Percentiles rank a stretch among this genome's conserved stretches.
phyloP scores from a whole-genome alignment of 305 asterid species.

The Fraxinus sp. region DNA sequence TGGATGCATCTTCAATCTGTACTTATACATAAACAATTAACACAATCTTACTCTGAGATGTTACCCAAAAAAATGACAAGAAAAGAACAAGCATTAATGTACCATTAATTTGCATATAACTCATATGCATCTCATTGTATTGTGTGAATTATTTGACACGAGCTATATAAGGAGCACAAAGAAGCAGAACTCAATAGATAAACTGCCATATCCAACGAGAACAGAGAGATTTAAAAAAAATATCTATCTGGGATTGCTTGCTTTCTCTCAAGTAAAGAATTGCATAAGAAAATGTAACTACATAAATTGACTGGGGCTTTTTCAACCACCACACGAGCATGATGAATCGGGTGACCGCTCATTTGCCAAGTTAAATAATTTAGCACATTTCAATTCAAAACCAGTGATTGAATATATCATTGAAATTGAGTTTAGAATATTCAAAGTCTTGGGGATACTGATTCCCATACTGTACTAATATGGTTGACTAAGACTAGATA shows the following conservation, averaged over 20 bases:
- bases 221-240: background rate
- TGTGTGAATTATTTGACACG: background rate
- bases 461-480: background rate
- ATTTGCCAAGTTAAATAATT: background rate
- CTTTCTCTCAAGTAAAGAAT: background rate
- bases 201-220: background rate
- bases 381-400: background rate
- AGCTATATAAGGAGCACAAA: background rate
- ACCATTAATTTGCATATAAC: slow-evolving; percentile 31
- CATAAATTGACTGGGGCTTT: background rate
- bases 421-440: background rate
- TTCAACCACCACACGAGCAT: background rate
- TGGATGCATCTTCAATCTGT: slow-evolving; percentile 76
- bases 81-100: slow-evolving; percentile 8
- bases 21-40: slow-evolving; percentile 18
- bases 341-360: background rate
- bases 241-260: background rate
- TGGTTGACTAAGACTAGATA: background rate
- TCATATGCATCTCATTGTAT: background rate
- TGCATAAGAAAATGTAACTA: background rate
- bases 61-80: background rate
- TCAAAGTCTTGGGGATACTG: background rate
- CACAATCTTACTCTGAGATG: background rate
- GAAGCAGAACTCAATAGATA: background rate
- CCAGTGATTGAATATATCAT: background rate